These are phyloP conservation scores for Acarospora socialis DNA, from an alignment of 2,329 filamentous ascomycete species.

Conservation along the genomic window DNA sequence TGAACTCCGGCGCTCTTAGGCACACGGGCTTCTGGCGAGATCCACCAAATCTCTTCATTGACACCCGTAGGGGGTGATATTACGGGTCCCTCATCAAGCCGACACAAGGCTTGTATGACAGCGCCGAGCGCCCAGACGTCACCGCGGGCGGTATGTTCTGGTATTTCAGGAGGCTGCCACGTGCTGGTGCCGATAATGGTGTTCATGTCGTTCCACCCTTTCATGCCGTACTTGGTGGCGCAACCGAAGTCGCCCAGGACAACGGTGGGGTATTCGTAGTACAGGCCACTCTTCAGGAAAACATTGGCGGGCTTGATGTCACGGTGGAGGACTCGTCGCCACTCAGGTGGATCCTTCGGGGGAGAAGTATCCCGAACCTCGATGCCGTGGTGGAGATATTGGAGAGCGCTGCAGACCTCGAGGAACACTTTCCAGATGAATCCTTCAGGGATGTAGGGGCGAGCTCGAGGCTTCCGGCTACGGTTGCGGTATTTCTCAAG, in stretches of 20 bases:
- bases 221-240: conserved; percentile 1
- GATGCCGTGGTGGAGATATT: conserved; percentile 9
- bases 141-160: not conserved
- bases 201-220: conserved; percentile 1
- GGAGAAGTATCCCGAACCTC: too few species aligned
- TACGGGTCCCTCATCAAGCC: not conserved
- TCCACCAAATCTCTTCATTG: not conserved
- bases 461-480: too few species aligned
- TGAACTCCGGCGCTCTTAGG: not conserved
- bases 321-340: not conserved
- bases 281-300: conserved; percentile 1
- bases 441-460: conserved; percentile 1
- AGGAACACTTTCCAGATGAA: conserved; percentile 8
- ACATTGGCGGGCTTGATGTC: conserved; percentile 8
- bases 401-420: conserved; percentile 4
- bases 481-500: not conserved
- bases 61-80: too few species aligned
- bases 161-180: conserved; percentile 3
- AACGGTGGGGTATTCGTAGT: conserved; percentile 2
- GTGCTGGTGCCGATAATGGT: conserved; percentile 1
- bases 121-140: conserved; percentile 10
- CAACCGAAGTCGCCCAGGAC: conserved; percentile 10
- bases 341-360: too few species aligned
- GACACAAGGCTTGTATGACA: conserved; percentile 6
- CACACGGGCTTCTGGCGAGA: not conserved